Evolutionary conservation across 2,329 filamentous ascomycete species (phyloP), one percentile per base, ranked within the genome.

Genomic region (Clonostachys sp.): DNA sequence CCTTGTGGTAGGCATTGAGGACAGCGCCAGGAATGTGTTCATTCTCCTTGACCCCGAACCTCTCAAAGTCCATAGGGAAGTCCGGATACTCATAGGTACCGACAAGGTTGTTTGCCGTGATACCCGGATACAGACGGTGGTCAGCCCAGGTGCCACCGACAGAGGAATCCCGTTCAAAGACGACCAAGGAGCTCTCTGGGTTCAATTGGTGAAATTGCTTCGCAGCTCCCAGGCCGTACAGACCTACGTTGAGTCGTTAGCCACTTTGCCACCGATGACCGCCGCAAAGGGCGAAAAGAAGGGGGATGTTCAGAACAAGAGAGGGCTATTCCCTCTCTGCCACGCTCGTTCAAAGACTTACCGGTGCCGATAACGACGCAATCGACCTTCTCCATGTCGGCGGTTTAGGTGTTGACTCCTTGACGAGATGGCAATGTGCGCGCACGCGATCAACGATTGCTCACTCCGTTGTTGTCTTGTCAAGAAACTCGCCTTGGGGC

Each of bases 21-120:
- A 69, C 67, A 6, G 59, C 51, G 2, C 74, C 77, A 1, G 75
- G 67, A 10, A 80, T 75, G 51, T 77, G 69, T 52, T 77, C 55
- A 4, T 68, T 69, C 1, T 64, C 60, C 43, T 70, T 59, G 20
- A 80, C 62, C 1, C 68, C 70, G 54, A 78, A 83, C 0, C 65
- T 72, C 18, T 74, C 73, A 8, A 67, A 62, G 49, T 76, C 71
- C 81, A 91, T 85, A 14, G 85, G 84, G 50, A 87, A 89, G 55
- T 89, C 87, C 1, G 81, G 80, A 57, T 80, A 90, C 61, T 91
- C 85, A 55, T 84, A 89, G 0, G 81, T 86, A 4, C 87, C 86
- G 12, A 84, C 62, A 60, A 89, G 76, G 57, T 90, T 91, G 64
- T 92, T 91, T 44, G 80, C 83, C 56, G 82, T 86, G 44, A 91